Base-by-base conservation (phyloP, 208 protist species). In the Trypanosoma avium region DNA sequence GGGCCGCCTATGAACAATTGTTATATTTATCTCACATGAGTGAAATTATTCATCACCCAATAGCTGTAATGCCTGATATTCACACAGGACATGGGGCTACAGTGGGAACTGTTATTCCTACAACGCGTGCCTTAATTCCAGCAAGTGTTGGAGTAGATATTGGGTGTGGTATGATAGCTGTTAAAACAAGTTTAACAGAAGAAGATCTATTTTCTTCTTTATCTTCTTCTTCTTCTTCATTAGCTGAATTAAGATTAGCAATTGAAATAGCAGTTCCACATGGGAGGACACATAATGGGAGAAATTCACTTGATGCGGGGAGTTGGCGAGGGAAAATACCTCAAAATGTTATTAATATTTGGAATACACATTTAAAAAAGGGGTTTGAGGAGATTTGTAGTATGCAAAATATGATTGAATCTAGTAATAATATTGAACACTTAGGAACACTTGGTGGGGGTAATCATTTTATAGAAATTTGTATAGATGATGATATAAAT, bases 401-500 rank as follows among this genome's bases (percentile, higher is more conserved):
- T 12, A 82, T 79, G 36, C 71, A 85, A n/a, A 65, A 48, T 17
- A 17, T 42, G 19, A 53, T 94, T 40, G 80, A 61, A 22, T 64
- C 65, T 0, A 83, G 82, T n/a, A 97, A 97, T 65, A 57, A 94
- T 56, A 63, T 92, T 9, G 81, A 75, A 22, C 92, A 97, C 53
- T 73, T 97, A 15, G 92, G 92, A 24, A 97, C 92, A 10, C 82
- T 97, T 0, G 89, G 92, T 22, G 81, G 79, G 3, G 92, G 92
- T 19, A 95, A 97, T 65, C 92, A 96, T 62, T 97, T 97, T 61
- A 85, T 96, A 57, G 92, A 95, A 60, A n/a, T 97, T 3, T 95
- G 86, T 69, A 45, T 93, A 19, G 90, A 95, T 56, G 82, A 92
- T 22, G 61, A 73, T 57, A 33, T 61, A 17, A 54, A 35, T 22